These are phyloP conservation scores for Melastoma candidum DNA, from an alignment of 441 rosid genomes.

Conservation along the genomic window DNA sequence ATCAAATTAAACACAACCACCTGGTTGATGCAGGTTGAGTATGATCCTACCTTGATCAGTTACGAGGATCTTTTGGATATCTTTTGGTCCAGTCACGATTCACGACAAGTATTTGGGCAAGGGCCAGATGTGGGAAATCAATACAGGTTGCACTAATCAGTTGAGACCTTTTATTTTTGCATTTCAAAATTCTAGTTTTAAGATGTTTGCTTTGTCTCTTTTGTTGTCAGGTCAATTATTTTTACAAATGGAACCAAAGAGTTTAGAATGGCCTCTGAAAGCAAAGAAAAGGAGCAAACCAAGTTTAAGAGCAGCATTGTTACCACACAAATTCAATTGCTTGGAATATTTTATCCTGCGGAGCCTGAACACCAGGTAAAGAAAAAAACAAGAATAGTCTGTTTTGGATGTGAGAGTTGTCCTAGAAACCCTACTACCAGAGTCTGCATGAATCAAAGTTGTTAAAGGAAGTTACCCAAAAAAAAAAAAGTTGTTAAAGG, in stretches of 20 bases:
- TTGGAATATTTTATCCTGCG: conserved; percentile 56
- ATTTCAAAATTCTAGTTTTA: not conserved
- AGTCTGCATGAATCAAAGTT: no score
- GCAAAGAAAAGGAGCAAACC: conserved; percentile 84
- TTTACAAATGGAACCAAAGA: conserved; percentile 82
- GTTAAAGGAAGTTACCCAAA: no score
- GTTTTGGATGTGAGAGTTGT: no score
- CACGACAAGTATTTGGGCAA: conserved; percentile 82
- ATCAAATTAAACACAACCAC: no score
- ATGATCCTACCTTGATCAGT: conserved; percentile 49
- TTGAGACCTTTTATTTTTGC: not conserved
- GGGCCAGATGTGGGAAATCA: conserved; percentile 93
- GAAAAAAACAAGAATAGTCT: not conserved
- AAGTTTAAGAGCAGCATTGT: conserved; percentile 57
- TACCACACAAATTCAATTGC: conserved; percentile 71
- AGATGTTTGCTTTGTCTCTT: conserved; percentile 1
- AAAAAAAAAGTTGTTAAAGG: no score
- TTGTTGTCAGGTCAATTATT: conserved; percentile 51
- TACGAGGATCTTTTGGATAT: conserved; percentile 71
- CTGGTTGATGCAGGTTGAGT: conserved; percentile 48
- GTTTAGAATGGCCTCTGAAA: conserved; percentile 48
- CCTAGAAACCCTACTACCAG: no score
- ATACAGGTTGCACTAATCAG: conserved; percentile 38
- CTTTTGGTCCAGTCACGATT: conserved; percentile 85
- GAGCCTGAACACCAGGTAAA: conserved; percentile 90